Percentiles rank a stretch among this genome's conserved stretches.
Evolutionary conservation across 2,329 filamentous ascomycete genomes (phyloP).

Genomic region (Albophoma yamanashiensis): DNA sequence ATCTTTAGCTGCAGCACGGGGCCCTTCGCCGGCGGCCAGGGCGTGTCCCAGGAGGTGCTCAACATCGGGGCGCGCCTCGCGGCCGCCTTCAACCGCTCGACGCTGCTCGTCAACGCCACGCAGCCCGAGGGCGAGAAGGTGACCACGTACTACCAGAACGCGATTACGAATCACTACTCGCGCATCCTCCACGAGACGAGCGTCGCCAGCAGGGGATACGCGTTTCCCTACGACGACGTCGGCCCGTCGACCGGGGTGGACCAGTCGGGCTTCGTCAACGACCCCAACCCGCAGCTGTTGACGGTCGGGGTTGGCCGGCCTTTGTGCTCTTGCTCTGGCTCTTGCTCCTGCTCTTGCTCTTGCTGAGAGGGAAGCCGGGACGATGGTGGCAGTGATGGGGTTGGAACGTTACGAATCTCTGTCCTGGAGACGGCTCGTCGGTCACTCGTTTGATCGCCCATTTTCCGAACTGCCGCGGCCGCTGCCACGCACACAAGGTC

Average conservation of each 20-base stretch:
- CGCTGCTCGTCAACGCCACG: slow-evolving; percentile 41
- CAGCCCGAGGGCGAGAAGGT: slow-evolving; percentile 42
- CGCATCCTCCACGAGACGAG: slow-evolving; percentile 52
- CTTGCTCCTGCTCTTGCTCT: no score
- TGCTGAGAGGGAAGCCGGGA: neutral
- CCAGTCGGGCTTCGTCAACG: slow-evolving; percentile 52
- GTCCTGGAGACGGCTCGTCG: neutral
- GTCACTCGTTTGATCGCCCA: neutral
- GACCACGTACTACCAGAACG: slow-evolving; percentile 39
- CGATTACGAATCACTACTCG: slow-evolving; percentile 55
- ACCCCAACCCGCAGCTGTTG: slow-evolving; percentile 41
- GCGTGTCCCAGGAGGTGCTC: slow-evolving; percentile 35
- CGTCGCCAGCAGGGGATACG: slow-evolving; percentile 52
- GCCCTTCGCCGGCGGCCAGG: slow-evolving; percentile 37
- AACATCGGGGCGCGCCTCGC: slow-evolving; percentile 64
- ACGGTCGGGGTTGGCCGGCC: slow-evolving; percentile 41
- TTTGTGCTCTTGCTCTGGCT: no score
- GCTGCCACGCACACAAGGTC: no score
- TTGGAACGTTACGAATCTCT: neutral
- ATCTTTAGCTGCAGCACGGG: slow-evolving; percentile 45
- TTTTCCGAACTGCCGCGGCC: neutral
- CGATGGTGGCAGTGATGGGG: neutral
- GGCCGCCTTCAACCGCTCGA: slow-evolving; percentile 66
- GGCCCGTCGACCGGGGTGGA: slow-evolving; percentile 40
- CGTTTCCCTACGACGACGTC: slow-evolving; percentile 65